Evolutionary conservation across 768 basidiomycete species (phyloP), one percentile per base, ranked within the genome.

Genomic region (Trametes cubensis): DNA sequence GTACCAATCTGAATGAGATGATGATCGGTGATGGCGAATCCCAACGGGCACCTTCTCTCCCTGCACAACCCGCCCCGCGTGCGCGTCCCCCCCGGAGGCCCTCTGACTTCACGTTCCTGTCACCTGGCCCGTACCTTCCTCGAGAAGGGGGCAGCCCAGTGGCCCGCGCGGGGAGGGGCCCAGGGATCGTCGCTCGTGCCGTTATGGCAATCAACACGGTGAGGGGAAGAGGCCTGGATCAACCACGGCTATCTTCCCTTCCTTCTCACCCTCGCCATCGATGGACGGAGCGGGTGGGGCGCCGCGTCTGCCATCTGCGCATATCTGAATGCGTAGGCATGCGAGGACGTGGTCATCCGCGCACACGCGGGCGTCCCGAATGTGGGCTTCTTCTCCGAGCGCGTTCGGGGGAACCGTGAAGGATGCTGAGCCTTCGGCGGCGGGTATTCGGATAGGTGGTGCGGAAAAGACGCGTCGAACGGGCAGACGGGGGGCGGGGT

Each of bases 1-100:
- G 34, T 34, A 64, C 61, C 25, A 61, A 65, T 65, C 64, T 68
- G 60, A 51, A 53, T 64, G 62, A 68, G 67, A 64, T 61, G 64
- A 63, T 66, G 60, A 68, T 68, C 67, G 67, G 64, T 64, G 64
- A 65, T 60, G 59, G 64, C 26, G 34, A 59, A 45, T 64, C 57
- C 60, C 20, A 26, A 55, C 25, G 41, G 34, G 47, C 56, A 57
- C 55, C 62, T 65, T 62, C 63, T 53, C 63, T 23, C 30, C 51
- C 53, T 54, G 55, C 30, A 47, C 54, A 45, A 46, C 50, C 34
- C 11, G 34, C n/a, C 57, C 34, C 46, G 21, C 48, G 46, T 30
- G 18, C 55, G 34, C 48, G 25, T 25, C 47, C 25, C 25, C 4
- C 21, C 13, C 6, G 10, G 23, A n/a, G 47, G 42, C 44, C 65